Percentiles rank a stretch among this genome's conserved stretches.
phyloP scores from a whole-genome alignment of 2,329 filamentous ascomycete species.

The Pleomassaria siparia region DNA sequence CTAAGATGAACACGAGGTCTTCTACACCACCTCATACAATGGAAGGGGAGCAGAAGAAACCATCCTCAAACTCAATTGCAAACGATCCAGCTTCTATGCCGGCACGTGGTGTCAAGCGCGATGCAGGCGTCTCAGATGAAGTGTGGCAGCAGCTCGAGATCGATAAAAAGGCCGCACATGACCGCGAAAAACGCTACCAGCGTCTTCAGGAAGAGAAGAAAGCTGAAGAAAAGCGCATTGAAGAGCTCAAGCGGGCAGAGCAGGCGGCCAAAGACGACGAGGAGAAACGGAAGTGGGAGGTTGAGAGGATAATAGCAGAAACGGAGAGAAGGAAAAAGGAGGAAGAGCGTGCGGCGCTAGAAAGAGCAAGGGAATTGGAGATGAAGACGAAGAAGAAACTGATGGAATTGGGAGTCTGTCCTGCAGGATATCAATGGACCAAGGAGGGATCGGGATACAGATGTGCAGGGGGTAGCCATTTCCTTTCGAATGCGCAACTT shows the following conservation, averaged over 20 bases:
- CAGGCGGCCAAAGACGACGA: slow-evolving; percentile 18
- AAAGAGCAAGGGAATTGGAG: slow-evolving; percentile 7
- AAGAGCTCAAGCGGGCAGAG: slow-evolving; percentile 17
- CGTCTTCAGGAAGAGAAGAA: slow-evolving; percentile 27
- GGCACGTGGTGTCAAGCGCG: slow-evolving; percentile 42
- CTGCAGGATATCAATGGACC: slow-evolving; percentile 62
- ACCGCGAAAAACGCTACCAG: slow-evolving; percentile 41
- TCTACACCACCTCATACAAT: slow-evolving; percentile 3
- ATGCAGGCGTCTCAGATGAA: slow-evolving; percentile 60
- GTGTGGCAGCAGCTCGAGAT: slow-evolving; percentile 62
- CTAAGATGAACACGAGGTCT: slow-evolving; percentile 8
- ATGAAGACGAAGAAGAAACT: slow-evolving; percentile 52
- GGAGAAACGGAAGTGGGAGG: slow-evolving; percentile 7
- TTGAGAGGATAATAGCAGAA: slow-evolving; percentile 7
- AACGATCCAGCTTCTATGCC: background rate
- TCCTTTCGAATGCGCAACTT: slow-evolving; percentile 43
- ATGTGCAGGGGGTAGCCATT: slow-evolving; percentile 65
- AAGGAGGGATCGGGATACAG: slow-evolving; percentile 60
- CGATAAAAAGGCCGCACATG: slow-evolving; percentile 45
- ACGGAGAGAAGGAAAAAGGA: slow-evolving; percentile 12
- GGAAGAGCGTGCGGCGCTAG: slow-evolving; percentile 30
- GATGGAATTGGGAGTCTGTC: slow-evolving; percentile 57
- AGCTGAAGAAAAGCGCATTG: slow-evolving; percentile 5
- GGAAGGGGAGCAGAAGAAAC: slow-evolving; percentile 3
- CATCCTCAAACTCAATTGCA: background rate